These are phyloP conservation scores for Protostelium mycophagum DNA, from an alignment of 78 protist genomes.

Conservation along the genomic window DNA sequence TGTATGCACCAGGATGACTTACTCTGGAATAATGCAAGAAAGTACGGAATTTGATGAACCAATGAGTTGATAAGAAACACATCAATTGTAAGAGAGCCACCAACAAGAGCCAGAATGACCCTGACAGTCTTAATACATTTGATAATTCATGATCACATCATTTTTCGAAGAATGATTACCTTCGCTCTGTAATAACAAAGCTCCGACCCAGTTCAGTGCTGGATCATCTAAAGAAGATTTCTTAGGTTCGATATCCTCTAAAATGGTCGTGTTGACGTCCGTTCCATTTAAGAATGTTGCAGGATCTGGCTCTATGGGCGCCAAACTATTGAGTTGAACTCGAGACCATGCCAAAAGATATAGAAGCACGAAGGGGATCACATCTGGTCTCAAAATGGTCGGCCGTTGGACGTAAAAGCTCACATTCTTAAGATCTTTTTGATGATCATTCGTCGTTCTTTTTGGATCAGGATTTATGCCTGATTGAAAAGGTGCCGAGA, in stretches of 20 bases:
- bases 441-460: too few species aligned
- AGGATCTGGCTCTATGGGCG: background rate
- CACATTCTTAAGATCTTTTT: background rate
- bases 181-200: background rate
- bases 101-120: background rate
- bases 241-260: background rate
- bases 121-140: background rate
- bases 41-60: background rate
- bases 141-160: too few species aligned
- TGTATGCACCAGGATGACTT: too few species aligned
- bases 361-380: background rate
- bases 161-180: background rate
- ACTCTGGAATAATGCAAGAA: background rate
- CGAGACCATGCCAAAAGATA: background rate
- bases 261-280: too few species aligned
- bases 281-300: too few species aligned
- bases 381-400: background rate
- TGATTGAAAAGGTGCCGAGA: too few species aligned
- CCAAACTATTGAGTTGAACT: background rate
- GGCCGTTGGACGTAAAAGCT: background rate
- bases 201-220: background rate
- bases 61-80: background rate
- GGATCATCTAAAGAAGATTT: background rate
- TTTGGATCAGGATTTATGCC: too few species aligned
- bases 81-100: background rate